A percentile compares a stretch with the other conserved stretches of the same genome.
phyloP scores from a whole-genome alignment of 1,284 basidiomycete species.

The Coniferiporia weirii region DNA sequence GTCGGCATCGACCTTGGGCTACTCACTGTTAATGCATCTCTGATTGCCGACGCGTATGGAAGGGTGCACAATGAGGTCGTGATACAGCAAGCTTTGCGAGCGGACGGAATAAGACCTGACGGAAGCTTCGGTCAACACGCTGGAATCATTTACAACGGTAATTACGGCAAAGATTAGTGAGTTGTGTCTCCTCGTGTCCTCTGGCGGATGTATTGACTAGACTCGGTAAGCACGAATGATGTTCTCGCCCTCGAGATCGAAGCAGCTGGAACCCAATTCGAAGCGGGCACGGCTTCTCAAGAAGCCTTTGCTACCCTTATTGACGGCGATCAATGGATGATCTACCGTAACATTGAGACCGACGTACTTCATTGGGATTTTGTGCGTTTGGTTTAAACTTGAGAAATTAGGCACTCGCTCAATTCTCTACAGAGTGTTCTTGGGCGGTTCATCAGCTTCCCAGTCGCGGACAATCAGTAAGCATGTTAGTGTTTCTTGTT shows the following conservation, averaged over 20 bases:
- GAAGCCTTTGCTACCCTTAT: conserved; percentile 46
- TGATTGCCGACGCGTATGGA: conserved; percentile 43
- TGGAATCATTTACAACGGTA: conserved; percentile 59
- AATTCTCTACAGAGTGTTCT: conserved; percentile 41
- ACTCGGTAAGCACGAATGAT: conserved; percentile 39
- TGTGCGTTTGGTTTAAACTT: conserved; percentile 32
- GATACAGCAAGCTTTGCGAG: conserved; percentile 37
- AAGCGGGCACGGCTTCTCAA: conserved; percentile 35
- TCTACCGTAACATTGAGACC: conserved; percentile 52
- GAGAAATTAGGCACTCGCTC: neutral
- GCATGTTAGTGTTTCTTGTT: conserved; percentile 19
- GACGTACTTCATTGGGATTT: conserved; percentile 61
- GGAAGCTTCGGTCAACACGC: conserved; percentile 60
- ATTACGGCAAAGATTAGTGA: conserved; percentile 61
- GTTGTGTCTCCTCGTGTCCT: conserved; percentile 22
- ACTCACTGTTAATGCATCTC: conserved; percentile 36
- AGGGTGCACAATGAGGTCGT: conserved; percentile 46
- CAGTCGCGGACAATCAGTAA: conserved; percentile 53
- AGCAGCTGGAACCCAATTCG: conserved; percentile 49
- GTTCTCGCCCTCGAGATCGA: conserved; percentile 46
- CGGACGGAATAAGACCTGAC: conserved; percentile 59
- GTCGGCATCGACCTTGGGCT: conserved; percentile 51
- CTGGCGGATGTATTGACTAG: conserved; percentile 5
- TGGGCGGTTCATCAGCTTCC: conserved; percentile 59
- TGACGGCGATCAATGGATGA: conserved; percentile 59